Evolutionary conservation across 192 early-diverging fungal species (phyloP).

Genomic region (Coemansia sp.): DNA sequence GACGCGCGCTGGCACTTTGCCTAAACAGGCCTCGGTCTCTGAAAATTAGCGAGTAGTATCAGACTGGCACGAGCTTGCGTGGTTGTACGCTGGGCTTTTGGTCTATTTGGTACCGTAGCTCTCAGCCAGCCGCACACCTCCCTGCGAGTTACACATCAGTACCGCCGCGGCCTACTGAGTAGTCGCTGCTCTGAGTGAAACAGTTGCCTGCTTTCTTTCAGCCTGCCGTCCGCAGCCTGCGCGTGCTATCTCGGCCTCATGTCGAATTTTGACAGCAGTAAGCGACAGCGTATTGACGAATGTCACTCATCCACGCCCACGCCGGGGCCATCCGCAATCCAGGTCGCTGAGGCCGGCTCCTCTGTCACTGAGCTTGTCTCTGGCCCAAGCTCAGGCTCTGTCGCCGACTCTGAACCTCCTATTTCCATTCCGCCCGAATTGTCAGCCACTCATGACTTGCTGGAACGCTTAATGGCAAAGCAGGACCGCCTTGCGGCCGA

Average conservation of each 20-base stretch:
- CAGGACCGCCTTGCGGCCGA: constrained; percentile 40
- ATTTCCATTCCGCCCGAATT: background rate
- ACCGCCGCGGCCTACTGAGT: too few relatives aligned
- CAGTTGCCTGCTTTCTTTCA: background rate
- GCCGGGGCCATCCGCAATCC: background rate
- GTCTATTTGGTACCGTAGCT: too few relatives aligned
- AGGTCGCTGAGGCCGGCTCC: background rate
- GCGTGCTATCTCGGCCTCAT: constrained; percentile 9
- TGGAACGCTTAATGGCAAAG: constrained; percentile 28
- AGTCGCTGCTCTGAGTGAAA: too few relatives aligned
- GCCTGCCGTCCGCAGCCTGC: background rate
- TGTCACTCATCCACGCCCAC: constrained; percentile 6
- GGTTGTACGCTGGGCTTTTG: too few relatives aligned
- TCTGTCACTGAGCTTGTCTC: background rate
- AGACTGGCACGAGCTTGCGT: too few relatives aligned
- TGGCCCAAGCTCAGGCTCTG: background rate
- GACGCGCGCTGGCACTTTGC: too few relatives aligned
- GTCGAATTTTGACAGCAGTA: constrained; percentile 38
- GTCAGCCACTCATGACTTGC: constrained; percentile 8
- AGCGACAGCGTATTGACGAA: constrained; percentile 45
- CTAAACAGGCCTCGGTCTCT: too few relatives aligned
- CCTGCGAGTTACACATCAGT: too few relatives aligned
- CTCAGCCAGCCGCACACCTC: too few relatives aligned
- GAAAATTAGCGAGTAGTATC: too few relatives aligned
- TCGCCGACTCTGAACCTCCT: background rate